Conservation (phyloP, 2,329 filamentous ascomycete genomes). For the Diaporthe sp. region DNA sequence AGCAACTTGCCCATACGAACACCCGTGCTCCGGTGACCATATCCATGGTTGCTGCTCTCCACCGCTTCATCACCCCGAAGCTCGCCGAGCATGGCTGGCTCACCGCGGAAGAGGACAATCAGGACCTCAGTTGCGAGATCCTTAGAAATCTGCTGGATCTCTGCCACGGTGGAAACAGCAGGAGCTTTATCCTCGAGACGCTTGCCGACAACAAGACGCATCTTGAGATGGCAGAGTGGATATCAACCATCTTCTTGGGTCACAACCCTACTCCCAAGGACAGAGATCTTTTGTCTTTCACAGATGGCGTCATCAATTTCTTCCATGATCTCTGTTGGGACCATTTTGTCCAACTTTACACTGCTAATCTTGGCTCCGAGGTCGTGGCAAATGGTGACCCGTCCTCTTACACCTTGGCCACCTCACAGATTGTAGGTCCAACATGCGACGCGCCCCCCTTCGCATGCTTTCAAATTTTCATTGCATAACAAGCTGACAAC, state of each 20-base stretch:
- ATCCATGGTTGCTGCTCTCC: rapidly evolving
- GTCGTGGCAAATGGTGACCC: rapidly evolving
- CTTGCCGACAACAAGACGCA: neutral
- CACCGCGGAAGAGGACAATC: rapidly evolving
- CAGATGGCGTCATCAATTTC: neutral
- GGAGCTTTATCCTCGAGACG: neutral
- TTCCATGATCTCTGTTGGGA: neutral
- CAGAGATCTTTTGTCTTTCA: neutral
- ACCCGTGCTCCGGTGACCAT: neutral
- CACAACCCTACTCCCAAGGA: neutral
- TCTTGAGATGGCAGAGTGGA: neutral
- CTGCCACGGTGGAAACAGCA: neutral
- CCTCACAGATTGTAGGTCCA: neutral
- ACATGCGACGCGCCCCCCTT: neutral
- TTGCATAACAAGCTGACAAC: neutral
- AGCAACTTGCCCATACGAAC: neutral
- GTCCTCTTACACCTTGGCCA: neutral
- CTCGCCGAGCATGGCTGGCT: neutral
- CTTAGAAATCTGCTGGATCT: neutral
- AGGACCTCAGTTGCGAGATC: neutral
- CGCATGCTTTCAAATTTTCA: neutral
- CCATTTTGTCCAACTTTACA: neutral
- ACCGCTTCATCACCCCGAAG: neutral
- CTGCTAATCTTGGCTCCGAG: rapidly evolving
- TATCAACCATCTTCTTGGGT: neutral